Base-by-base conservation (phyloP, 2,329 filamentous ascomycete genomes). In the Pyrenophora teres region DNA sequence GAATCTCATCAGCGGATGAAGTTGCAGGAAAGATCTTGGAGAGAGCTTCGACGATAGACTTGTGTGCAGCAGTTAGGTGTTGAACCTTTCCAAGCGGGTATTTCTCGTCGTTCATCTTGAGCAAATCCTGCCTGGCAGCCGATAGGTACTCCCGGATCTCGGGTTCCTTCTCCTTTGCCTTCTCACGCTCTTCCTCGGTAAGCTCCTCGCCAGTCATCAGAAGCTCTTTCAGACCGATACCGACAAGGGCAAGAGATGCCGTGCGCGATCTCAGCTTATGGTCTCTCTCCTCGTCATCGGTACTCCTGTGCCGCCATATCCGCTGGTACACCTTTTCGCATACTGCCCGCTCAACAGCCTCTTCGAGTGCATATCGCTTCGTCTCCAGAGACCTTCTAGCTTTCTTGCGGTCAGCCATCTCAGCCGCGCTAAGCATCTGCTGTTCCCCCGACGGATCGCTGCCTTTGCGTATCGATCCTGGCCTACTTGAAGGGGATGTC, bases 211-310 rank as follows among this genome's bases (percentile, higher is more conserved):
- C 78, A 3, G 78, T 71, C 35, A 78, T 78, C 32, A 83, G 89
- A 9, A 99, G 79, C 68, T 99, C 94, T 56, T 85, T 86, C 45
- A 94, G 78, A 2, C 91, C 90, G 67, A 99, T 97, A 1, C 92
- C 93, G 15, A 99, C 90, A n/a, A 99, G 79, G 2, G 88, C 84
- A 38, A 99, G 77, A 1, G 94, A 92, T 16, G 93, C 93, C 1
- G 92, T 97, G 67, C 96, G 94, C 8, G 94, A 99, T 25, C 94
- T 85, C 43, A 99, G 80, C 70, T 96, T 97, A 66, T 96, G 92
- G 70, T 99, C 94, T 67, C 93, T 85, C 10, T 94, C 92, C 74
- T 97, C 93, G 69, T 99, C 94, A 65, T 97, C 87, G 0, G 93
- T 96, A 70, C 83, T 94, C 53, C 88, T 85, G 72, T 99, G 94